Base-by-base conservation (phyloP, 2,329 filamentous ascomycete species). In the Diaporthe vexans region DNA sequence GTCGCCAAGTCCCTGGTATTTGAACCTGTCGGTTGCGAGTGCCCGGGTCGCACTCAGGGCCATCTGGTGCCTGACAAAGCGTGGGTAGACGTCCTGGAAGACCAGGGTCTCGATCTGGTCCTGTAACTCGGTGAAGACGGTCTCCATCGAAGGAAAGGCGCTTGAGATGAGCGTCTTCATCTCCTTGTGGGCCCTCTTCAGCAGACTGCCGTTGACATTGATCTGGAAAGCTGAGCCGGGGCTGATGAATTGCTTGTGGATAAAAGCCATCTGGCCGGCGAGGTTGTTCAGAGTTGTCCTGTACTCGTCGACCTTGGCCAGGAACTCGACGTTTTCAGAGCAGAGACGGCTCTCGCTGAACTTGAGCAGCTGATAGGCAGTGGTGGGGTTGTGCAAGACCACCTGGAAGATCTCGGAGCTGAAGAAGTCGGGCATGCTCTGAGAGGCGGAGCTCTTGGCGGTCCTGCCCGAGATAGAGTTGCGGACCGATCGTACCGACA, bases 1-100 rank as follows among this genome's bases (percentile, higher is more conserved):
- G 65, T 89, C 85, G 11, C 89, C 90, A 0, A 92, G 83, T 0
- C 90, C 90, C 3, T 86, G 86, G 71, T 87, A 91, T 68, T 83
- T 78, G 7, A 81, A 80, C 2, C 81, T 79, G 26, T 81, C 80
- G n/a, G 79, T 80, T 0, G 77, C 76, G 1, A 80, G 46, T 10
- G 77, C 74, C 35, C 75, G 75, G 37, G 69, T 76, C 81, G 86
- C 84, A 65, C 84, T 85, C 54, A 84, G 78, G 15, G 83, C 83
- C 71, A 90, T 81, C 78, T 89, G 87, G 76, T 87, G 82, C 65
- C 85, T 85, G 26, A 88, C 84, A 76, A 89, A 90, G 52, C 84
- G 81, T 3, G 87, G 87, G 76, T 88, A 90, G 19, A 88, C 81
- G 58, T 86, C 83, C 11, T 78, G 81, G 24, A 83, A 78, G 8